phyloP scores from a whole-genome alignment of 306 rosid species.

The Bauhinia variegata region DNA sequence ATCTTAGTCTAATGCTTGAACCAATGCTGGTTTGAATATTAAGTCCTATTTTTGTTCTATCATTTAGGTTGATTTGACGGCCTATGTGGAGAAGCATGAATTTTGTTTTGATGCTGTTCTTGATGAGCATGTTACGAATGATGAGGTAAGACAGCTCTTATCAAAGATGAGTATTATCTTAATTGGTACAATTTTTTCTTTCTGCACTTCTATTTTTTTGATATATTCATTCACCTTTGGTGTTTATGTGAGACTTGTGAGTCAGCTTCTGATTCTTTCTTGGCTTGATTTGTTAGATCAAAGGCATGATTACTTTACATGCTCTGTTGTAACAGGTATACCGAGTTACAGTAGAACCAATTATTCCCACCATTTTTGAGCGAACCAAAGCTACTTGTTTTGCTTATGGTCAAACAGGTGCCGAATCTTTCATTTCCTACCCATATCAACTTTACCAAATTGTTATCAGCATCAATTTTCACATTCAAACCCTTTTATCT shows the following conservation, averaged over 20 bases:
- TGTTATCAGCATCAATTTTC: constrained; percentile 13
- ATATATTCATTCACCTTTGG: constrained; percentile 8
- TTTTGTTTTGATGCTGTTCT: constrained; percentile 97
- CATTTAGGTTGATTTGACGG: constrained; percentile 93
- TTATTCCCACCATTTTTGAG: constrained; percentile 91
- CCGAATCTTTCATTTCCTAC: constrained; percentile 19
- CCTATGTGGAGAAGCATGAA: constrained; percentile 98
- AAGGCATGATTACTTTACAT: constrained; percentile 33
- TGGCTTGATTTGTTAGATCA: constrained; percentile 31
- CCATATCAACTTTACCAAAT: constrained; percentile 6
- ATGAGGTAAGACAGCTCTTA: constrained; percentile 60
- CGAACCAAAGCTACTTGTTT: constrained; percentile 97
- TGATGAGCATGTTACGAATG: constrained; percentile 80
- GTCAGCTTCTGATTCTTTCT: constrained; percentile 16
- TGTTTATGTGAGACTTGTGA: too few species aligned
- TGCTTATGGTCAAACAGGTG: constrained; percentile 99
- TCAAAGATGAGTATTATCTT: constrained; percentile 2
- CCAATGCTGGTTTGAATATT: constrained; percentile 22
- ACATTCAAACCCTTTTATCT: constrained; percentile 9
- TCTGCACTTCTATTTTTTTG: constrained; percentile 6
- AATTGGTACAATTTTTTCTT: neutral
- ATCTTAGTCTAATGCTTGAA: constrained; percentile 29
- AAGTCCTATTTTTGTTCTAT: constrained; percentile 12
- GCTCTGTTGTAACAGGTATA: constrained; percentile 68
- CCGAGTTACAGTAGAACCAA: constrained; percentile 85